Evolutionary conservation across 148 eudicot genomes (phyloP).

Genomic region (Rhododendron ferrugineum): DNA sequence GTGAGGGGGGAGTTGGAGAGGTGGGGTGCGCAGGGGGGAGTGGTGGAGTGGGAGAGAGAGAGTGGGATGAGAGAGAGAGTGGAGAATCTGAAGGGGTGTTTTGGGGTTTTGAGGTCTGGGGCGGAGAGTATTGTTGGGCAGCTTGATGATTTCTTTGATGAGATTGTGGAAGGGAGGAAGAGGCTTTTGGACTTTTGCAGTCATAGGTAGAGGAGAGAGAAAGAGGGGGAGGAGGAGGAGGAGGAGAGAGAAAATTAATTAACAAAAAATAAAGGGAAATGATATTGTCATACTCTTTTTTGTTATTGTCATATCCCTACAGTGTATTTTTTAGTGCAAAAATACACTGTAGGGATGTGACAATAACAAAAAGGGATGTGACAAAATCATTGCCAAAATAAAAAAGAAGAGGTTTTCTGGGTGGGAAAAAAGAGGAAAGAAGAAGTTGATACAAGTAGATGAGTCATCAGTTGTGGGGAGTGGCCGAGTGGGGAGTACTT

Average conservation of each 20-base stretch:
- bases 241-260: too few relatives aligned
- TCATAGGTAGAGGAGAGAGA: conserved; percentile 34
- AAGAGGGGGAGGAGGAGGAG: too few relatives aligned
- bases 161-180: conserved; percentile 73
- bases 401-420: not conserved
- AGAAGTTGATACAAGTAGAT: not conserved
- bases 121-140: conserved; percentile 48
- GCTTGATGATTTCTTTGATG: conserved; percentile 81
- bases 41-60: conserved; percentile 34
- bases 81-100: conserved; percentile 45
- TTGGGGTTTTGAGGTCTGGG: conserved; percentile 49
- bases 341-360: too few relatives aligned
- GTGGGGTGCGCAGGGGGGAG: conserved; percentile 3
- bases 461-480: not conserved
- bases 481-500: not conserved
- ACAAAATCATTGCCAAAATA: too few relatives aligned
- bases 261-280: too few relatives aligned
- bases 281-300: too few relatives aligned
- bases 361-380: too few relatives aligned
- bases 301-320: too few relatives aligned
- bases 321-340: too few relatives aligned
- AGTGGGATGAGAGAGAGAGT: conserved; percentile 43
- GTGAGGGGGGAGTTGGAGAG: conserved; percentile 46
- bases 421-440: not conserved
- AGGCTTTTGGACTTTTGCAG: conserved; percentile 61